phyloP scores from a whole-genome alignment of 1,284 basidiomycete genomes.

The Irpex sp. region DNA sequence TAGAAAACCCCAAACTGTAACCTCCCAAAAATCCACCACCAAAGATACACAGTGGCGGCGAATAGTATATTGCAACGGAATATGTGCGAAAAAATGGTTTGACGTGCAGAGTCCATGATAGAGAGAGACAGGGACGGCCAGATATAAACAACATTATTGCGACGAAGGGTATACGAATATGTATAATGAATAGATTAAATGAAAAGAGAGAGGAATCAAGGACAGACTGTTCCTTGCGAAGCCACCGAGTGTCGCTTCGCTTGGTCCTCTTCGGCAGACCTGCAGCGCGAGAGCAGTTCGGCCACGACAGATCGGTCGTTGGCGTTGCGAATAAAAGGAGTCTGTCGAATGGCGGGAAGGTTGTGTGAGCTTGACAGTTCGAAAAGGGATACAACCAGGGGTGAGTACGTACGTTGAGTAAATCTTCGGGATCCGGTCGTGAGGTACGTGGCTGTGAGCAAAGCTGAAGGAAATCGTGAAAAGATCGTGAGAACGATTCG shows the following conservation, averaged over 20 bases:
- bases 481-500: conserved; percentile 59
- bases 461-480: conserved; percentile 68
- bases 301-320: conserved; percentile 64
- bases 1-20: background rate
- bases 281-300: conserved; percentile 64
- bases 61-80: conserved; percentile 1
- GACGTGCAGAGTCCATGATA: conserved; percentile 1
- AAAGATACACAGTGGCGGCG: background rate
- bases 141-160: background rate
- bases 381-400: background rate
- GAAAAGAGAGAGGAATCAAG: conserved; percentile 17
- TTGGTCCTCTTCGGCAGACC: conserved; percentile 56
- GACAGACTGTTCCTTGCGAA: conserved; percentile 27
- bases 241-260: conserved; percentile 34
- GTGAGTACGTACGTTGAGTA: conserved; percentile 50
- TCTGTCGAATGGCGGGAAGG: conserved; percentile 30
- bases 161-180: conserved; percentile 9
- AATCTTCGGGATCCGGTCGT: conserved; percentile 54
- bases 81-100: background rate
- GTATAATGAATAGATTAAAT: conserved; percentile 9
- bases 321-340: conserved; percentile 61
- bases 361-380: background rate
- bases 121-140: background rate
- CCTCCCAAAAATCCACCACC: background rate
- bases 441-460: conserved; percentile 59